These are phyloP conservation scores for Fraxinus baroniana DNA, from an alignment of 305 asterid genomes.

Conservation along the genomic window DNA sequence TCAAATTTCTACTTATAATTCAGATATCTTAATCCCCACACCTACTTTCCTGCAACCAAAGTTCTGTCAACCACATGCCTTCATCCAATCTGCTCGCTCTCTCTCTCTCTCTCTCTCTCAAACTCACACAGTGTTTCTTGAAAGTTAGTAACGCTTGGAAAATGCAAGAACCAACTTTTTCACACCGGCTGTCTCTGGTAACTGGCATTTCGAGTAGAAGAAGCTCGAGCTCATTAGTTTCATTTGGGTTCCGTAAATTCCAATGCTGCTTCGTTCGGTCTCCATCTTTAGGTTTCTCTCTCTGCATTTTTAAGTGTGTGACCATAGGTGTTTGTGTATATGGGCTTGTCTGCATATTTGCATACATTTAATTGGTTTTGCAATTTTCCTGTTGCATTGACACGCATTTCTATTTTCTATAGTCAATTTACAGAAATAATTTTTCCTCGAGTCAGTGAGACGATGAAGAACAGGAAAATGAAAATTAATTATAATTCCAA, in stretches of 20 bases:
- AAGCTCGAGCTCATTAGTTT: slow-evolving; percentile 21
- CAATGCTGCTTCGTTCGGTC: slow-evolving; percentile 41
- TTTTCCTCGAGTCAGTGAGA: neutral
- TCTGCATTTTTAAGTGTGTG: neutral
- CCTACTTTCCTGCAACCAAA: too few relatives aligned
- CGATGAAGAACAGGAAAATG: neutral
- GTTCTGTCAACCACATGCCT: too few relatives aligned
- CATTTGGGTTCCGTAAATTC: slow-evolving; percentile 26
- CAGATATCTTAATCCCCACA: too few relatives aligned
- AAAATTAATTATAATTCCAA: neutral
- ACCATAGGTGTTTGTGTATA: neutral
- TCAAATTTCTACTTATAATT: too few relatives aligned
- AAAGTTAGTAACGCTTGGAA: too few relatives aligned
- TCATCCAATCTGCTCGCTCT: too few relatives aligned
- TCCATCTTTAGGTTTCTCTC: slow-evolving; percentile 36
- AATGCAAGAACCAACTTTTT: too few relatives aligned
- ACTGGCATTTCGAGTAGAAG: slow-evolving; percentile 21
- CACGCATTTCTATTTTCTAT: neutral
- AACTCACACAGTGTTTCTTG: too few relatives aligned
- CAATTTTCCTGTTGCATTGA: neutral
- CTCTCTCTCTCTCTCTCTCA: too few relatives aligned
- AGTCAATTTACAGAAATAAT: neutral
- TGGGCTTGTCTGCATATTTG: neutral
- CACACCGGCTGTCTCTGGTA: slow-evolving; percentile 8
- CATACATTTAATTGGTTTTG: neutral